Evolutionary conservation across 176 grass and related monocot genomes (phyloP).

Genomic region (Avena insularis): DNA sequence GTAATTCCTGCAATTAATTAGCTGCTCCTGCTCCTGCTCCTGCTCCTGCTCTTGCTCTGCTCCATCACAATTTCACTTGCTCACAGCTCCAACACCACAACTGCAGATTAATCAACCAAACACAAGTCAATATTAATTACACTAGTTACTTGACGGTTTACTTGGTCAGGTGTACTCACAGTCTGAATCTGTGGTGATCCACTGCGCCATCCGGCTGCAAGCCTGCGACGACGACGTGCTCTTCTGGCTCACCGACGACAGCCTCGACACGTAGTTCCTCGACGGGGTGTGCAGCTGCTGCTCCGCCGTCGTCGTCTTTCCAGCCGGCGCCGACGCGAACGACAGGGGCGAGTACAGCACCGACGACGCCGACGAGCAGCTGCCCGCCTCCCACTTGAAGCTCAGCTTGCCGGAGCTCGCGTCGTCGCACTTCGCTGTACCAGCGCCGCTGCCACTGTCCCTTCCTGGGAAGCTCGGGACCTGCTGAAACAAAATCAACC

Average conservation of each 20-base stretch:
- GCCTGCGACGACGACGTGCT: not conserved
- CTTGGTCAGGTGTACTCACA: constrained; percentile 15
- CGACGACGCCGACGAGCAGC: constrained; percentile 56
- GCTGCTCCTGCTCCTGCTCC: too few relatives aligned
- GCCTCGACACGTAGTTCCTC: constrained; percentile 40
- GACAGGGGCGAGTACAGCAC: constrained; percentile 54
- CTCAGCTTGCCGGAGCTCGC: constrained; percentile 48
- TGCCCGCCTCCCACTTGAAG: constrained; percentile 66
- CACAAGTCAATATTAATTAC: not conserved
- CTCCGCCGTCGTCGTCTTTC: not conserved
- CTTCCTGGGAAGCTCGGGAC: constrained; percentile 56
- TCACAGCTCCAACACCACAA: constrained; percentile 60
- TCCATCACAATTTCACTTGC: not conserved
- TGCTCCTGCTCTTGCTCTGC: not conserved
- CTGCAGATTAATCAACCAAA: constrained; percentile 12
- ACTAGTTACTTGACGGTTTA: not conserved
- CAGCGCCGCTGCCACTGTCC: not conserved
- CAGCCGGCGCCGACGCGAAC: constrained; percentile 39
- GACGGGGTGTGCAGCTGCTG: constrained; percentile 38
- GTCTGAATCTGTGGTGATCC: constrained; percentile 69
- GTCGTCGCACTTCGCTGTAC: constrained; percentile 16
- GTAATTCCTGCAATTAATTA: not conserved
- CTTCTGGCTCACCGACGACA: constrained; percentile 53
- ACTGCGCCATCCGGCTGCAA: constrained; percentile 44
- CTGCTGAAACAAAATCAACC: constrained; percentile 16